Percentiles rank a stretch among this genome's conserved stretches.
Evolutionary conservation across 2,329 filamentous ascomycete species (phyloP).

Genomic region (Sordariomycetes sp.): DNA sequence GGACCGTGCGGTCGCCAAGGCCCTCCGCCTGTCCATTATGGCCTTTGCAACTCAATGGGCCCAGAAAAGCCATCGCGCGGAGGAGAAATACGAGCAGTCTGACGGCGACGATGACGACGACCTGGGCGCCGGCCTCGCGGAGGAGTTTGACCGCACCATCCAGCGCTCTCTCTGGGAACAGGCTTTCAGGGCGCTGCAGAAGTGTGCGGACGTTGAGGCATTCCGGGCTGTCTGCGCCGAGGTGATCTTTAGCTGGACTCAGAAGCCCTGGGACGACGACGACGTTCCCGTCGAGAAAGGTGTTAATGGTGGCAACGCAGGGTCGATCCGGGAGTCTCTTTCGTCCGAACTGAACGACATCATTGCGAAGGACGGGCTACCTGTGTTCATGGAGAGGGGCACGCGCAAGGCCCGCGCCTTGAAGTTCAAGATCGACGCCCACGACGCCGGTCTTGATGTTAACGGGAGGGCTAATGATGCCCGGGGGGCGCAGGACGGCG

Average conservation of each 20-base stretch:
- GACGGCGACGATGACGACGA: background rate
- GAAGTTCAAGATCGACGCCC: constrained; percentile 20
- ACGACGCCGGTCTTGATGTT: background rate
- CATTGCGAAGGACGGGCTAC: constrained; percentile 14
- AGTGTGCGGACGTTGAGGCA: constrained; percentile 22
- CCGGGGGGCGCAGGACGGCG: background rate
- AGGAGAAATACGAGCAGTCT: constrained; percentile 9
- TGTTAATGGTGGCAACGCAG: background rate
- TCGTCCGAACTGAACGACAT: background rate
- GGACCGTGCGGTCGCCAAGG: constrained; percentile 30
- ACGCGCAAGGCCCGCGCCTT: constrained; percentile 26
- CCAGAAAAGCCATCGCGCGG: constrained; percentile 20
- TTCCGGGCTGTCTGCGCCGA: constrained; percentile 25
- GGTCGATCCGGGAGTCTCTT: background rate
- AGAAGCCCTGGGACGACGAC: constrained; percentile 14
- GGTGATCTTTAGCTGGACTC: constrained; percentile 24
- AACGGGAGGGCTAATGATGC: background rate
- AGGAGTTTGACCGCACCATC: constrained; percentile 25
- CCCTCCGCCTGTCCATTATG: constrained; percentile 36
- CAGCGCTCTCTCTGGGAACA: constrained; percentile 27
- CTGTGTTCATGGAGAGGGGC: constrained; percentile 24
- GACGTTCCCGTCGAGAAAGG: background rate
- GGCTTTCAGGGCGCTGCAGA: constrained; percentile 22
- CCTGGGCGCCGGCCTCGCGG: constrained; percentile 12
- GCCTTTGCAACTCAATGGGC: constrained; percentile 43